Evolutionary conservation across 441 rosid species (phyloP).

Genomic region (Corymbia calophylla): DNA sequence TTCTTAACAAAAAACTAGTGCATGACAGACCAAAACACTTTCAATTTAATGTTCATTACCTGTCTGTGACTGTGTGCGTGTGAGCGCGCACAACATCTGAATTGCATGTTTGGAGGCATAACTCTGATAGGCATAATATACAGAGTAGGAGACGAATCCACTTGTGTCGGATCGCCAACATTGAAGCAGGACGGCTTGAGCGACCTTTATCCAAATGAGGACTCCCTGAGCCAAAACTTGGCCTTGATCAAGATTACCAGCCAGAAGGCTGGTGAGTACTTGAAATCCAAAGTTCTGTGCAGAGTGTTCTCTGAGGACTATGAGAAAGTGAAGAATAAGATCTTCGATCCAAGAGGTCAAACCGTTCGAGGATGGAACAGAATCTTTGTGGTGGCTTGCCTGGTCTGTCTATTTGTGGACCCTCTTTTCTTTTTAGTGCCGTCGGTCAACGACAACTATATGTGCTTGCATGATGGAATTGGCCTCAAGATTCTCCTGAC

Average conservation of each 20-base stretch:
- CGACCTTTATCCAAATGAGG: not conserved
- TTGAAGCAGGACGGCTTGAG: not conserved
- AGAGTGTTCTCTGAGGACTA: not conserved
- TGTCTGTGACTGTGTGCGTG: not conserved
- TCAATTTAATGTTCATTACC: not conserved
- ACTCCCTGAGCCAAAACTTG: not conserved
- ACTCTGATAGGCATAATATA: not conserved
- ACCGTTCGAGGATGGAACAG: not conserved
- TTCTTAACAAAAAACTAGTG: not conserved
- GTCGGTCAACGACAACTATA: not conserved
- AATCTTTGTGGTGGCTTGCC: not conserved
- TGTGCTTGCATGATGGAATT: not conserved
- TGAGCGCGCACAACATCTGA: not conserved
- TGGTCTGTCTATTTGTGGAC: not conserved
- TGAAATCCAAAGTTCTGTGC: not conserved
- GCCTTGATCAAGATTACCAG: not conserved
- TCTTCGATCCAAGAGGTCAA: not conserved
- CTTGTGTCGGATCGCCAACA: not conserved
- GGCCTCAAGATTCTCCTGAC: not conserved
- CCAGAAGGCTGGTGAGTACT: not conserved
- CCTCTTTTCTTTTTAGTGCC: not conserved
- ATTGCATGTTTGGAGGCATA: not conserved
- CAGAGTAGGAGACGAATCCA: not conserved
- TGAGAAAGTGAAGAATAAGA: not conserved
- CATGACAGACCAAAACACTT: not conserved